Evolutionary conservation across 805 yeast species (phyloP), one percentile per base, ranked within the genome.

Genomic region (Pichia cabralensis): DNA sequence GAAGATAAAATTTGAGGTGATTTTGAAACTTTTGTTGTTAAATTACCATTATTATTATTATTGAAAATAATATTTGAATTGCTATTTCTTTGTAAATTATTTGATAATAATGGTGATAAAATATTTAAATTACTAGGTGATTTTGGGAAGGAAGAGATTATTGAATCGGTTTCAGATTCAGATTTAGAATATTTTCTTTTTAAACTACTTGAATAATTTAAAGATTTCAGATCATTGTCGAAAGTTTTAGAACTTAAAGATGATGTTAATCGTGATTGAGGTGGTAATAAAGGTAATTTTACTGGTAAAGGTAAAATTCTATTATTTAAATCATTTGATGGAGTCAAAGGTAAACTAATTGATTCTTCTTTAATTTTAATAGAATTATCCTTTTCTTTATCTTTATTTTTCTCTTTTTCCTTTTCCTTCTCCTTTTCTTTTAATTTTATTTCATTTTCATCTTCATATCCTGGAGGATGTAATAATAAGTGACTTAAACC

Each of bases 401-500:
- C 30, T 8, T 26, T 21, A 8, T 20, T 27, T 12, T 29, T 17
- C 9, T 26, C 34, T 10, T 31, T 33, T 16, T 21, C 24, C 12
- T 14, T 18, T 16, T 15, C 22, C 8, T 35, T 28, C 8, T 20
- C 18, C 9, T 8, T 18, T 16, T 15, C 22, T n/a, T 35, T 28
- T n/a, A 24, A 36, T 9, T 30, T 33, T n/a, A n/a, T n/a, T 21
- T 23, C 32, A 17, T 23, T 37, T 16, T 31, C 39, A 2, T 18
- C 21, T 13, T 31, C 39, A 21, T 21, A 26, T 6, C 40, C 40
- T 18, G 40, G 40, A 17, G 40, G 41, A 13, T 41, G 67, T 16
- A 61, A 62, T 30, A 74, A 49, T 30, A 74, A 51, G 48, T 72
- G 73, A 16, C 69, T 60, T 38, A 74, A 49, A 10, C 74, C 69